Evolutionary conservation across 371 early-diverging fungal species (phyloP).

Genomic region (Syncephalastrum racemosum): DNA sequence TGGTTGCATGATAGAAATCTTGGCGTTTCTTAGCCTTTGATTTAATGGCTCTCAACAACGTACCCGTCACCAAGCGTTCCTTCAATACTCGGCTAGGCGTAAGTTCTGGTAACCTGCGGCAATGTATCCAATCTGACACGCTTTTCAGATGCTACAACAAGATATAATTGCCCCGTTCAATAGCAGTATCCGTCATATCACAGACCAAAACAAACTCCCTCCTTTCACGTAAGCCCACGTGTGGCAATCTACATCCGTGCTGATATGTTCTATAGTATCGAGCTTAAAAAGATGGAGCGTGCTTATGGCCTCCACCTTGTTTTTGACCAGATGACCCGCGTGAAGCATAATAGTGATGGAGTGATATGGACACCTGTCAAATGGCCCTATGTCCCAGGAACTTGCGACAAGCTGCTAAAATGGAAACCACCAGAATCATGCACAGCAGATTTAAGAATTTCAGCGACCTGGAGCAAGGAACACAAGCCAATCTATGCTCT

Average conservation of each 20-base stretch:
- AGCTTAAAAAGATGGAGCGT: conserved; percentile 62
- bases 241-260: not conserved
- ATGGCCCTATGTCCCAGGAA: conserved; percentile 73
- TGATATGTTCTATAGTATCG: conserved; percentile 35
- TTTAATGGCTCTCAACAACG: conserved; percentile 62
- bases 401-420: conserved; percentile 70
- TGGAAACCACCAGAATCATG: conserved; percentile 91
- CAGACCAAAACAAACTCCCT: conserved; percentile 39
- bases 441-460: conserved; percentile 81
- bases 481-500: conserved; percentile 66
- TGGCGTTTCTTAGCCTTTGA: conserved; percentile 73
- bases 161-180: conserved; percentile 63
- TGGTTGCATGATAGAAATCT: conserved; percentile 36
- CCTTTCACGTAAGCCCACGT: conserved; percentile 64
- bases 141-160: conserved; percentile 58
- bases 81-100: conserved; percentile 72
- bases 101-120: conserved; percentile 17
- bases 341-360: conserved; percentile 85
- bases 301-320: conserved; percentile 59
- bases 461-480: conserved; percentile 59
- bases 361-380: conserved; percentile 86
- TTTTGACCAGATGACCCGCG: conserved; percentile 61
- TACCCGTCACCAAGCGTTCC: conserved; percentile 55
- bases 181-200: conserved; percentile 29
- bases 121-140: not conserved